phyloP scores from a whole-genome alignment of 805 yeast species.

The Saccharomyces paradoxus region DNA sequence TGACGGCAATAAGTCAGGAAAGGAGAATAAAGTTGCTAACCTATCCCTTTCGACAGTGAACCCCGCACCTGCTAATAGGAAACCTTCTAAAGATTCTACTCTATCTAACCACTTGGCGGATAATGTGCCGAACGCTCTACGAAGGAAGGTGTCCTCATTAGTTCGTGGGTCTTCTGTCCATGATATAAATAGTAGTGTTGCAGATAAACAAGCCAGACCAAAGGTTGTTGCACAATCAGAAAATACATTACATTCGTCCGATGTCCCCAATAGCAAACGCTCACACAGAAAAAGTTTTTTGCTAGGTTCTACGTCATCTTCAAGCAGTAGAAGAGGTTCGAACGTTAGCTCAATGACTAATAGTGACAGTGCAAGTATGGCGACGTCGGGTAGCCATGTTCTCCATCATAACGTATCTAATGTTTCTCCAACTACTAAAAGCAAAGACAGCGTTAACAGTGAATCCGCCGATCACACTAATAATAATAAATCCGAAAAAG shows the following conservation, averaged over 20 bases:
- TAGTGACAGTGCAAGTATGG: slow-evolving; percentile 4
- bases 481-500: neutral
- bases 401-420: neutral
- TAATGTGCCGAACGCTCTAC: slow-evolving; percentile 8
- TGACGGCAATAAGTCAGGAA: neutral
- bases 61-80: slow-evolving; percentile 1
- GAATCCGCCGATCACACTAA: neutral
- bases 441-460: neutral
- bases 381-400: slow-evolving; percentile 2
- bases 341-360: neutral
- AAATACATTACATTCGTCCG: neutral
- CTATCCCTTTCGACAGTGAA: neutral
- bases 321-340: slow-evolving; percentile 11
- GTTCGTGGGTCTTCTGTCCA: slow-evolving; percentile 13
- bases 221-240: neutral
- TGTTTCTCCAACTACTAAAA: neutral
- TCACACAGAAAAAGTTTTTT: neutral
- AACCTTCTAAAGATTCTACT: slow-evolving; percentile 5
- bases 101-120: slow-evolving; percentile 4
- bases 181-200: neutral
- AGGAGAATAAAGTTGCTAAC: neutral
- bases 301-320: neutral
- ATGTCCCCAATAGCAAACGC: neutral
- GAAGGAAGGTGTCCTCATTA: slow-evolving; percentile 18
- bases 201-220: neutral